These are phyloP conservation scores for Micractinium conductrix DNA, from an alignment of 139 green algal species.

Conservation along the genomic window DNA sequence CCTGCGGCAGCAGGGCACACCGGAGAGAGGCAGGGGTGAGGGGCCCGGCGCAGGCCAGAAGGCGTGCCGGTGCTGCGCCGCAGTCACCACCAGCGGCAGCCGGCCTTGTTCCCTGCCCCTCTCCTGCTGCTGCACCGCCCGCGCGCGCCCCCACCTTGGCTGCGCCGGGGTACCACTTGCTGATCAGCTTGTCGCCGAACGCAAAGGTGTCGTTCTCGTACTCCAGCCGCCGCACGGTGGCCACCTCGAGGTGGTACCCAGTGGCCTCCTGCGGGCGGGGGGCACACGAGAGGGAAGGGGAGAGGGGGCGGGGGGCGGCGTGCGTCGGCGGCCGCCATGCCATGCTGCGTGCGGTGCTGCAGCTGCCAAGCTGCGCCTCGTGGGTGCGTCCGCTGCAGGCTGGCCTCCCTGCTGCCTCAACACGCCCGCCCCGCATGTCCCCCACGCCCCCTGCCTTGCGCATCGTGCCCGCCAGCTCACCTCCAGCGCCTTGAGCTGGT, in stretches of 20 bases:
- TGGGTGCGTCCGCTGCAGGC: neutral
- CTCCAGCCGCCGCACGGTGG: slow-evolving; percentile 96
- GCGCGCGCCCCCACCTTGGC: neutral
- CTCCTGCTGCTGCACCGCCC: neutral
- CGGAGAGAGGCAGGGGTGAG: neutral
- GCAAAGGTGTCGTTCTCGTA: slow-evolving; percentile 95
- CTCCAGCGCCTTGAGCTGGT: slow-evolving; percentile 84
- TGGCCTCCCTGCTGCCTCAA: neutral
- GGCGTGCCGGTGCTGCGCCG: no score
- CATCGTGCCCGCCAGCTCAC: slow-evolving; percentile 32
- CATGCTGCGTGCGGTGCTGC: no score
- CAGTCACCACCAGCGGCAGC: no score
- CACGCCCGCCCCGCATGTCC: neutral
- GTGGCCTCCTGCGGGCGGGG: slow-evolving; percentile 54
- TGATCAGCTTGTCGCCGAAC: slow-evolving; percentile 91
- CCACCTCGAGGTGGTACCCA: slow-evolving; percentile 87
- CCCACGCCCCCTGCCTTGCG: neutral
- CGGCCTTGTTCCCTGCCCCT: neutral
- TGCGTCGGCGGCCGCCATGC: neutral
- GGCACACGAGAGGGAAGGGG: neutral
- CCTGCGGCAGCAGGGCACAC: slow-evolving; percentile 36
- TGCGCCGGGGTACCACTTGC: slow-evolving; percentile 83
- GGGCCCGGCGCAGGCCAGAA: no score
- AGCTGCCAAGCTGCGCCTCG: no score
- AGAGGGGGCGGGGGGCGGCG: neutral